Evolutionary conservation across 2,329 filamentous ascomycete genomes (phyloP).

Genomic region (Aspergillus sp.): DNA sequence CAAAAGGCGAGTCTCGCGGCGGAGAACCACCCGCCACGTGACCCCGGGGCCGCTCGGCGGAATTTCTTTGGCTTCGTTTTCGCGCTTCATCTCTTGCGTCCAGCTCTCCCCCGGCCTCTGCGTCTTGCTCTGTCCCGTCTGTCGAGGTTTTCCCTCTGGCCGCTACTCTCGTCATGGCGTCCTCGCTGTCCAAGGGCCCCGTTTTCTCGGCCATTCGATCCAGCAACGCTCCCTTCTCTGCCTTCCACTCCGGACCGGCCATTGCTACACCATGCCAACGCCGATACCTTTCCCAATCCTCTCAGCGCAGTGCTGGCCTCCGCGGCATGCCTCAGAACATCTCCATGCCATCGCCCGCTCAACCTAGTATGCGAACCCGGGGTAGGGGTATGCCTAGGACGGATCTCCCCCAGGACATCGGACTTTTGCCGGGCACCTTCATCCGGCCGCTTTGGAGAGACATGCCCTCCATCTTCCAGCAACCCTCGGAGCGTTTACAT

Average conservation of each 20-base stretch:
- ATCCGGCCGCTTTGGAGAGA: constrained; percentile 42
- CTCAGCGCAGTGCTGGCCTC: constrained; percentile 20
- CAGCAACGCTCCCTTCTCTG: constrained; percentile 15
- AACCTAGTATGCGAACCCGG: constrained; percentile 43
- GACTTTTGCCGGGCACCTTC: constrained; percentile 48
- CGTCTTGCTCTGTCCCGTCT: not conserved
- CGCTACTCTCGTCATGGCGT: constrained; percentile 32
- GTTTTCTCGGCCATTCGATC: constrained; percentile 23
- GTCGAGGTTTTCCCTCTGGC: constrained; percentile 16
- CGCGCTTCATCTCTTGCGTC: not conserved
- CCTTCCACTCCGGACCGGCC: constrained; percentile 1
- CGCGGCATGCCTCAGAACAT: constrained; percentile 25
- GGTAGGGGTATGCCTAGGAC: constrained; percentile 33
- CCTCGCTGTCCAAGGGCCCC: constrained; percentile 29
- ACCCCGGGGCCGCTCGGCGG: constrained; percentile 8
- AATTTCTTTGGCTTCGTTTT: constrained; percentile 20
- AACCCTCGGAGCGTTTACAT: constrained; percentile 36
- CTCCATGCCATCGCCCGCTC: constrained; percentile 31
- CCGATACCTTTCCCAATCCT: constrained; percentile 39
- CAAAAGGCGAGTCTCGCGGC: constrained; percentile 9
- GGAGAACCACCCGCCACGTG: constrained; percentile 9
- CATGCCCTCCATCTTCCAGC: constrained; percentile 43
- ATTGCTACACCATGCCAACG: constrained; percentile 27
- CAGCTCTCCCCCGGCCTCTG: not conserved
- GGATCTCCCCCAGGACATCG: constrained; percentile 47